phyloP scores from a whole-genome alignment of 179 eudicot genomes.

The Patellifolia procumbens region DNA sequence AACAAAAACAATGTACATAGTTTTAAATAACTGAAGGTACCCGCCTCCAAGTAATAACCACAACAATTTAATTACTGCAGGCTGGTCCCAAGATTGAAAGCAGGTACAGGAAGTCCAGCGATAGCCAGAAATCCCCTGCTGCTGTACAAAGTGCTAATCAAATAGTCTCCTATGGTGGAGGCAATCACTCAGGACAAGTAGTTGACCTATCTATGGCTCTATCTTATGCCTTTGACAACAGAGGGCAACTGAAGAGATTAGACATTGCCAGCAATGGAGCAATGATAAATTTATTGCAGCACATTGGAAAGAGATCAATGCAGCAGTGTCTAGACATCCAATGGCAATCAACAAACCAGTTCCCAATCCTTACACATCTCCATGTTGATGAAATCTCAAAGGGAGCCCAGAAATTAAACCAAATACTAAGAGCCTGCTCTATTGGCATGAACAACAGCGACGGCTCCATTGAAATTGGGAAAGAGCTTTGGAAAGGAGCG shows the following conservation, averaged over 20 bases:
- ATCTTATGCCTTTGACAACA: constrained; percentile 55
- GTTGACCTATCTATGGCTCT: constrained; percentile 73
- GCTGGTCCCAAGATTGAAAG: constrained; percentile 38
- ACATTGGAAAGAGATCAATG: constrained; percentile 52
- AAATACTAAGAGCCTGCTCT: constrained; percentile 65
- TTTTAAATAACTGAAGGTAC: neutral
- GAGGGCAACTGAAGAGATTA: constrained; percentile 47
- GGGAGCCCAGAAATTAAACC: constrained; percentile 77
- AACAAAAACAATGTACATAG: neutral
- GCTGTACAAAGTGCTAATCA: constrained; percentile 48
- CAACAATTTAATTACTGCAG: constrained; percentile 28
- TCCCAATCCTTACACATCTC: constrained; percentile 51
- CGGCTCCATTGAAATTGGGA: constrained; percentile 65
- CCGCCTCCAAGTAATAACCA: neutral
- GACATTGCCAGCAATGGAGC: constrained; percentile 47
- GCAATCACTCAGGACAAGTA: constrained; percentile 36
- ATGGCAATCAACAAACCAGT: constrained; percentile 38
- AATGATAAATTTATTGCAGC: constrained; percentile 54
- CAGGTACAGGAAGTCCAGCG: constrained; percentile 37
- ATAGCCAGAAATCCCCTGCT: constrained; percentile 29
- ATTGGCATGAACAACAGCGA: constrained; percentile 46
- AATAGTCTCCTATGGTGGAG: constrained; percentile 56
- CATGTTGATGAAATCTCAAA: constrained; percentile 81
- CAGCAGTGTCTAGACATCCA: constrained; percentile 28
- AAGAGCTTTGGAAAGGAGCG: constrained; percentile 79